Evolutionary conservation across 129 eudicot genomes (phyloP), one percentile per base, ranked within the genome.

Genomic region (Flaveria brownii): DNA sequence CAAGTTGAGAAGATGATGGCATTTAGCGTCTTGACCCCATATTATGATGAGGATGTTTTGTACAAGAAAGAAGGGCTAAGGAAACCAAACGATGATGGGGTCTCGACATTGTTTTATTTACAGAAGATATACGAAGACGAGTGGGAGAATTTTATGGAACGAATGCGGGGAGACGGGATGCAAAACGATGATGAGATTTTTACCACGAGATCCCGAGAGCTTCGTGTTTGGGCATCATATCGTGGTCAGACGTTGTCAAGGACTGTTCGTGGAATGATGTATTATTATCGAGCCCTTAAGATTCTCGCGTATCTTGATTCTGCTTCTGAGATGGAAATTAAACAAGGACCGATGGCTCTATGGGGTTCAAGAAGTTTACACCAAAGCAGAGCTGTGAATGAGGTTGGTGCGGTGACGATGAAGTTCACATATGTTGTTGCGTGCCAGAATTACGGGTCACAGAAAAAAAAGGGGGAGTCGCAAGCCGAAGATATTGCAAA

Each of bases 191-290:
- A 66, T 9, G 96, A 93, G 36, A 88, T 93, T 22, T 90, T 89
- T 88, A 82, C 75, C 3, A 73, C 77, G 9, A 90, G 82, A 76
- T 51, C 87, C 6, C 88, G 89, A 22, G 98, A 93, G 11, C 87
- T 93, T 59, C 93, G 98, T 6, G 82, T 76, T 20, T 93, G 98
- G 98, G 98, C 96, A 11, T 93, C 98, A 8, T 90, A 88, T 77
- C 86, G 98, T 30, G 98, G 98, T 54, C 98, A 93, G 57, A 93
- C 98, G 26, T 87, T 93, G 33, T 82, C 98, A 9, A 92, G 98
- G 10, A 93, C 98, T 13, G 96, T 93, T 46, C 90, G 98, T 75
- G 98, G 98, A 28, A 93, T 93, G 92, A 93, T 93, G 98, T 93
- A 93, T 80, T 83, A 93, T 54, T 88, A 93, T 82, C 81, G 94